Percentiles rank a stretch among this genome's conserved stretches.
Conservation (phyloP, 176 grass and related monocot species). For the Ensete ventricosum region DNA sequence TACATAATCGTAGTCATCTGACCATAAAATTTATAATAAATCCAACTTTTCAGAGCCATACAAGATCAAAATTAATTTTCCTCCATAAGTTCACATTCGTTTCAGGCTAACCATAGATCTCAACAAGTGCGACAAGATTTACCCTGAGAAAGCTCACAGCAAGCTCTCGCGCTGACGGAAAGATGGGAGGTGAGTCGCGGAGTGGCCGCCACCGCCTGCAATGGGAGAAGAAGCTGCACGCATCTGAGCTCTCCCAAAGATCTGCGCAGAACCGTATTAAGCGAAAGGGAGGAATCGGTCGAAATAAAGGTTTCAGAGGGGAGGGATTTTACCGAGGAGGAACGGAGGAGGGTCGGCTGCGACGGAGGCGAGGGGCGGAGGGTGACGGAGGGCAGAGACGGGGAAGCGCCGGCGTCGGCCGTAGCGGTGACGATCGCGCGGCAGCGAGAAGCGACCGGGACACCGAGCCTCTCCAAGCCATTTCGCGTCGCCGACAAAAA, state of each 20-base stretch:
- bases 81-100: no score
- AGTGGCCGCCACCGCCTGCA: not conserved
- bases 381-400: not conserved
- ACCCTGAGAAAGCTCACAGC: not conserved
- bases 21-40: no score
- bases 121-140: no score
- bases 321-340: not conserved
- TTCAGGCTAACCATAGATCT: not conserved
- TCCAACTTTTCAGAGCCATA: no score
- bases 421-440: not conserved
- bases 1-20: no score
- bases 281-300: not conserved
- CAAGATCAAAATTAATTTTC: no score
- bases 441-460: not conserved
- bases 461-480: conserved; percentile 1
- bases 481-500: not conserved
- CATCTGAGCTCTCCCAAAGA: not conserved
- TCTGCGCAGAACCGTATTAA: not conserved
- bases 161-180: not conserved
- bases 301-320: not conserved
- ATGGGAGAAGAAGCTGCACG: not conserved
- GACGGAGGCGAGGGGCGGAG: not conserved
- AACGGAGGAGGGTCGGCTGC: not conserved
- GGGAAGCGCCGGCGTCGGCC: not conserved
- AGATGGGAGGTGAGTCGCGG: not conserved